Base-by-base conservation (phyloP, 1,284 basidiomycete genomes). In the Ceratobasidium sp. region DNA sequence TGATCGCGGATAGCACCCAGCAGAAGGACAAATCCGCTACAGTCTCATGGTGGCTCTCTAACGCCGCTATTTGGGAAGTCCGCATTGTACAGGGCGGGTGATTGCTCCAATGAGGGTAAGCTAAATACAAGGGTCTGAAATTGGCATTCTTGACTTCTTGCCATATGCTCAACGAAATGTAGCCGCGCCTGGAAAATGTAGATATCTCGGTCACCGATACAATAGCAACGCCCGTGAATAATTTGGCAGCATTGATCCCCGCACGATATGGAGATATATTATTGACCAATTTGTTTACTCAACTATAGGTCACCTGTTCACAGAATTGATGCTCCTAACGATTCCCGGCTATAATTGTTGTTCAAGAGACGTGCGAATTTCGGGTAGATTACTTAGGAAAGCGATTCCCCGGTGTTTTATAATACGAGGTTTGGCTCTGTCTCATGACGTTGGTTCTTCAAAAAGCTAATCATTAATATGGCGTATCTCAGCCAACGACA, bases 1-100 rank as follows among this genome's bases (percentile, higher is more conserved):
- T 57, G 67, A 69, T 69, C 67, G 67, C 66, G 30, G 44, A 68
- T 68, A 46, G 10, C 66, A n/a, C 48, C 7, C 20, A 18, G 16
- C 30, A 27, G 23, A 67, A 50, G 48, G 41, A 30, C 44, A 16
- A 30, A 68, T 27, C 18, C 16, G 23, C 44, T 12, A n/a, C 33
- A 35, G 20, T 52, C n/a, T 52, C 48, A 23, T 12, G 10, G 48
- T 35, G 46, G 14, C 48, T 52, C n/a, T 30, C 48, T 48, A 23
- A 23, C 23, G 50, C 27, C 46, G 23, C 64, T 7, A 48, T 50
- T 23, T 50, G 60, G 41, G 59, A 44, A 33, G n/a, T 38, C 6
- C 18, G n/a, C 52, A 20, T 20, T 4, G 52, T 23, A 23, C 7
- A 20, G 18, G 20, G 20, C 52, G 7, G 20, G 20, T 54, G 8